Evolutionary conservation across 108 stramenopile species (phyloP), one percentile per base, ranked within the genome.

Genomic region (Pelagomonas calceolata): DNA sequence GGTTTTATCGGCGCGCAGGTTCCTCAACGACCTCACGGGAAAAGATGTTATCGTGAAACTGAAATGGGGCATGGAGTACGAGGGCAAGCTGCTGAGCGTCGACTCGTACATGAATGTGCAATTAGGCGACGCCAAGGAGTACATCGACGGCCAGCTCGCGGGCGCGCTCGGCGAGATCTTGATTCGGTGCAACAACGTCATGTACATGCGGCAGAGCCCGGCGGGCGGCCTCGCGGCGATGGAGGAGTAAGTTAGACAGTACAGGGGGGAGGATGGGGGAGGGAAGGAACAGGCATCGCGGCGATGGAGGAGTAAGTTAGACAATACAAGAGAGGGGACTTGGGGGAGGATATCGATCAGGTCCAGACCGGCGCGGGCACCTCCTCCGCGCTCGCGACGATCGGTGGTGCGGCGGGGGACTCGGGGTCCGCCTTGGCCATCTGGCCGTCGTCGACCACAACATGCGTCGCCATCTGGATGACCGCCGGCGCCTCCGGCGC

Each of bases 91-190:
- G 12, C 74, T 90, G 34, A 88, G 90, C 14, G 82, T 88, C 21
- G 98, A 99, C 81, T 88, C 90, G 30, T 99, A 99, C 90, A 95
- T 98, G 94, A 99, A 99, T 80, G 78, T 99, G 69, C 89, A 92
- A 73, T 79, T 99, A 45, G 73, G 86, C 34, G 80, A 85, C 14
- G 91, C 93, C 15, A 92, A 96, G 80, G 98, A 99, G 81, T 97
- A 85, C 70, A 84, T 99, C 64, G 94, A 95, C 76, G 95, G 95
- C 0, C 84, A 92, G 68, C 83, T 96, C 68, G 94, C 94, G 12
- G 98, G 98, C 34, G 86, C 77, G 66, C 76, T 97, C 71, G 98
- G 98, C 15, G 96, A 99, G 81, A 91, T 99, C 26, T 81, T 99
- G 64, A 95, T 99, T 66, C 87, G 98, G 69, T 95, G 95, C 76